phyloP scores from a whole-genome alignment of 176 grass and related monocot genomes.

The Zoysia pacifica region DNA sequence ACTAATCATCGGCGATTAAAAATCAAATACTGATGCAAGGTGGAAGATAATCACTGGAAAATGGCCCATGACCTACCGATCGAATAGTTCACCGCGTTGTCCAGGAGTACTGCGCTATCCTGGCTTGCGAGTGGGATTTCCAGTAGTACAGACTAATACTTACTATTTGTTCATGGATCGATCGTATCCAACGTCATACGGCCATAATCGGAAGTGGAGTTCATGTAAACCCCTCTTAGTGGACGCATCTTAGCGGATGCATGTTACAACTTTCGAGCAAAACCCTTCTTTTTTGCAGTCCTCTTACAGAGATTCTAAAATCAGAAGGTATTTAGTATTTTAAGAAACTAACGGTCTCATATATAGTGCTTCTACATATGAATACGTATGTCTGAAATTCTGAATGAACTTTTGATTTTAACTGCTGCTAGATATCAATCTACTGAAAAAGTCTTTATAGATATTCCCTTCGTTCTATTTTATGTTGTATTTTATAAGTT shows the following conservation, averaged over 20 bases:
- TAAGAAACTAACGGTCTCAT: too few species aligned
- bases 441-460: not conserved
- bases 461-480: too few species aligned
- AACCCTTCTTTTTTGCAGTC: too few species aligned
- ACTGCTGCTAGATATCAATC: not conserved
- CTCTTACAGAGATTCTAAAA: too few species aligned
- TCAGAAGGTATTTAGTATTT: too few species aligned
- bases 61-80: slow-evolving; percentile 40
- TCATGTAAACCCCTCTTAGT: slow-evolving; percentile 16
- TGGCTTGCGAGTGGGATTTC: not conserved
- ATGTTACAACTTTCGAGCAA: too few species aligned
- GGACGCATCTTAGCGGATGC: not conserved
- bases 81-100: slow-evolving; percentile 13
- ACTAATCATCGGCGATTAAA: slow-evolving; percentile 26
- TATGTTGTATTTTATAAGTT: too few species aligned
- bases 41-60: slow-evolving; percentile 35
- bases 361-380: too few species aligned
- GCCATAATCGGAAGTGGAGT: slow-evolving; percentile 1
- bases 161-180: slow-evolving; percentile 4
- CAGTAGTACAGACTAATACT: not conserved
- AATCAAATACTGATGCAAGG: slow-evolving; percentile 29
- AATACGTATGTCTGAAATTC: too few species aligned
- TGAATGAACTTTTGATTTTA: too few species aligned
- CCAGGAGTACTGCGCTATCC: too few species aligned
- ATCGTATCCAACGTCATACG: slow-evolving; percentile 6